These are phyloP conservation scores for Ganoderma resinaceum DNA, from an alignment of 1,284 basidiomycete genomes.

Conservation along the genomic window DNA sequence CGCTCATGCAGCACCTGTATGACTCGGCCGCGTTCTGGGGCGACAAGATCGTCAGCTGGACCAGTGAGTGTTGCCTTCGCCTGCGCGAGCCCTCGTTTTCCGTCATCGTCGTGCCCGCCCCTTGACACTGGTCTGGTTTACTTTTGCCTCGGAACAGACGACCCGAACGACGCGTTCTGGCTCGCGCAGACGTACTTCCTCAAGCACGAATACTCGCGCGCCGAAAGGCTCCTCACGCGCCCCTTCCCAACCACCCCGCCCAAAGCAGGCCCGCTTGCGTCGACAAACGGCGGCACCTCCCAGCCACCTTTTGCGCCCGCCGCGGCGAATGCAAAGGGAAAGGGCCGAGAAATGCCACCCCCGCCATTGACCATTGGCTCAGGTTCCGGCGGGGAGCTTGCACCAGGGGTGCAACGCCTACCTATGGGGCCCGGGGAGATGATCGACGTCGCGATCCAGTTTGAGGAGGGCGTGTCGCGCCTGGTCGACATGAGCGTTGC, in stretches of 20 bases:
- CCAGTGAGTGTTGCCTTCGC: constrained; percentile 66
- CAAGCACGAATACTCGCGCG: constrained; percentile 93
- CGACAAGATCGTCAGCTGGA: constrained; percentile 94
- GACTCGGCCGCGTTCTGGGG: constrained; percentile 99
- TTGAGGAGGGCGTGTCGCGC: constrained; percentile 70
- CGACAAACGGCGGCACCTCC: constrained; percentile 52
- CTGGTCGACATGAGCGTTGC: constrained; percentile 92
- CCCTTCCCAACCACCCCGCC: constrained; percentile 70
- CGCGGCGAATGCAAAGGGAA: constrained; percentile 52
- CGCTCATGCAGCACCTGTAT: constrained; percentile 97
- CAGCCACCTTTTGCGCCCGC: constrained; percentile 36
- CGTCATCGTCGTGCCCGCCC: background rate
- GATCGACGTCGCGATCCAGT: constrained; percentile 66
- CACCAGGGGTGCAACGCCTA: constrained; percentile 55
- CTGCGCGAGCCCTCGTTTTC: background rate
- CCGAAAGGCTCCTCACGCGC: constrained; percentile 88
- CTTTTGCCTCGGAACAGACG: constrained; percentile 59
- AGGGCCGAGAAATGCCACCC: constrained; percentile 60
- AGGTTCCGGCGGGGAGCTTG: constrained; percentile 18
- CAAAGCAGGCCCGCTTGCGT: constrained; percentile 43
- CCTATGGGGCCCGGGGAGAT: constrained; percentile 72
- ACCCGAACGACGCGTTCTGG: constrained; percentile 98
- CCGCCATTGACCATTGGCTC: constrained; percentile 14
- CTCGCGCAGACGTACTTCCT: constrained; percentile 97
- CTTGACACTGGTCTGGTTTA: background rate